Conservation (phyloP, 306 rosid species). For the Cercis canadensis region DNA sequence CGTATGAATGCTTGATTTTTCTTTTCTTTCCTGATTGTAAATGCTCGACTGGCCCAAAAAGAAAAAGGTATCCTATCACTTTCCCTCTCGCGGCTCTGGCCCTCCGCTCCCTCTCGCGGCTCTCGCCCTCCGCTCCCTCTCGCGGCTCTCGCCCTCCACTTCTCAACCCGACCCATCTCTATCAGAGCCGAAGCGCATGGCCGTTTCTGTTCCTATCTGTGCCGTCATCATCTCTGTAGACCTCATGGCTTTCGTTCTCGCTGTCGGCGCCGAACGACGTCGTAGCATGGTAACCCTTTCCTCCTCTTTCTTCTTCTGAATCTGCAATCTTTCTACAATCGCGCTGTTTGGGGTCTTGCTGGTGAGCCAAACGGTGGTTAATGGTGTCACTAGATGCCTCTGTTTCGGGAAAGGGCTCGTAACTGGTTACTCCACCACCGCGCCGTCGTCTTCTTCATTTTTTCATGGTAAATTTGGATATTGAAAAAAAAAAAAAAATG, state of each 20-base stretch:
- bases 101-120: too few species aligned
- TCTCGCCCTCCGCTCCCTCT: too few species aligned
- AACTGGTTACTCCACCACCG: conserved; percentile 65
- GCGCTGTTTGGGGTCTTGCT: conserved; percentile 68
- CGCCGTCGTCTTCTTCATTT: conserved; percentile 70
- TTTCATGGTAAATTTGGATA: conserved; percentile 78
- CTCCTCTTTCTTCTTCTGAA: not conserved
- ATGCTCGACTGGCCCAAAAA: too few species aligned
- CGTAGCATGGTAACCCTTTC: conserved; percentile 62
- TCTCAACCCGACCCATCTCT: too few species aligned
- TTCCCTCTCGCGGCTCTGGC: too few species aligned
- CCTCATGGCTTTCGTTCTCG: conserved; percentile 86
- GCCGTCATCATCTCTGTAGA: conserved; percentile 68
- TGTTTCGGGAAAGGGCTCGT: conserved; percentile 92
- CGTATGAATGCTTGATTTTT: too few species aligned
- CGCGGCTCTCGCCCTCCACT: too few species aligned
- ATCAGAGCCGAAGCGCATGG: conserved; percentile 51
- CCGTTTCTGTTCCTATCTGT: conserved; percentile 57
- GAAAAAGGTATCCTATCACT: too few species aligned
- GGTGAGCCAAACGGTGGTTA: conserved; percentile 68
- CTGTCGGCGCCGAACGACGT: conserved; percentile 92
- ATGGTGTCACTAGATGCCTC: conserved; percentile 82
- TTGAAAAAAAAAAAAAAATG: too few species aligned
- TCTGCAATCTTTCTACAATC: conserved; percentile 26
- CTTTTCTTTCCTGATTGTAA: too few species aligned